phyloP scores from a whole-genome alignment of 139 green algal genomes.

The Haematococcus sp. region DNA sequence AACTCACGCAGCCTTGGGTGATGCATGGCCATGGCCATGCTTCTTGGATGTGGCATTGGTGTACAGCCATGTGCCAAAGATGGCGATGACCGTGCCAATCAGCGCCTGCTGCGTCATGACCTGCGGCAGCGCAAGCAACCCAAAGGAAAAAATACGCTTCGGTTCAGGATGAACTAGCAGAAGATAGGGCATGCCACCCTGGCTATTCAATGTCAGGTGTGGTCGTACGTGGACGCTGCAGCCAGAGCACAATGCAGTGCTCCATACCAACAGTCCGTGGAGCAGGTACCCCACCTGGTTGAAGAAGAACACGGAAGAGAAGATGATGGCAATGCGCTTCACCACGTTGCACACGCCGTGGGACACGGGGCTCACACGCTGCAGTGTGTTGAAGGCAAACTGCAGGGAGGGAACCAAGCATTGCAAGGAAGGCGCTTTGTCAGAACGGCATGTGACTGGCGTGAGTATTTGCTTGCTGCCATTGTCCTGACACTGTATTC shows the following conservation, averaged over 20 bases:
- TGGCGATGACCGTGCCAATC: slow-evolving; percentile 78
- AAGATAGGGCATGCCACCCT: too few species aligned
- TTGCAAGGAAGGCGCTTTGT: too few species aligned
- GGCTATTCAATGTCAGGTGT: too few species aligned
- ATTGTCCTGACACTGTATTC: too few species aligned
- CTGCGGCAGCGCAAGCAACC: slow-evolving; percentile 4
- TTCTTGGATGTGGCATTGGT: slow-evolving; percentile 43
- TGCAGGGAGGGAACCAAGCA: slow-evolving; percentile 38
- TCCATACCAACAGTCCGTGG: too few species aligned
- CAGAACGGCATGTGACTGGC: too few species aligned
- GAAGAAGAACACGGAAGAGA: slow-evolving; percentile 85
- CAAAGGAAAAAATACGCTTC: too few species aligned
- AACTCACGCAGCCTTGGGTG: slow-evolving; percentile 24
- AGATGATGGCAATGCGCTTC: slow-evolving; percentile 98
- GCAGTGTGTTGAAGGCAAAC: slow-evolving; percentile 98
- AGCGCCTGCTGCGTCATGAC: slow-evolving; percentile 85
- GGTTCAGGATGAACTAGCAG: too few species aligned
- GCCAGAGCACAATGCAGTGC: too few species aligned
- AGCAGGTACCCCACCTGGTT: slow-evolving; percentile 46
- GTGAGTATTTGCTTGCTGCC: too few species aligned
- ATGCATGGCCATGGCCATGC: slow-evolving; percentile 19
- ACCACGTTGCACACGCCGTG: slow-evolving; percentile 99
- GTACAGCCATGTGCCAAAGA: slow-evolving; percentile 85
- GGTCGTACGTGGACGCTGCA: too few species aligned
- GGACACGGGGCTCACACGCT: slow-evolving; percentile 91